A percentile compares a stretch with the other conserved stretches of the same genome.
phyloP scores from a whole-genome alignment of 331 rosid species.

The Phaseolus coccineus region DNA sequence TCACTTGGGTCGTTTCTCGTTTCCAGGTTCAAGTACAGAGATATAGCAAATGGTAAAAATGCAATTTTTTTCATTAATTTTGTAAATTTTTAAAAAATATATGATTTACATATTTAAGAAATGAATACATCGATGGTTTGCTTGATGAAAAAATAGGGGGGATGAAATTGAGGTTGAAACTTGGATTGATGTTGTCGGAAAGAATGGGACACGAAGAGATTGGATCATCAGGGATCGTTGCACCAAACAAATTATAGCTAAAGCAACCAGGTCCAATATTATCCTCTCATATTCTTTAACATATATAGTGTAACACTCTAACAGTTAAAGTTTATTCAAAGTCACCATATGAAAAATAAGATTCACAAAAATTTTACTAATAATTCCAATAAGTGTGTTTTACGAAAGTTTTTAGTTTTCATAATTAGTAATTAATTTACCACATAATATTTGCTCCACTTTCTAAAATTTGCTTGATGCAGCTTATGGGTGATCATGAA shows the following conservation, averaged over 20 bases:
- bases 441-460: background rate
- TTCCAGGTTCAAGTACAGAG: slow-evolving; percentile 75
- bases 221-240: slow-evolving; percentile 74
- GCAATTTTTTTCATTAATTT: too few species aligned
- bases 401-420: too few species aligned
- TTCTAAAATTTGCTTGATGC: slow-evolving; percentile 16
- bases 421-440: background rate
- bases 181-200: slow-evolving; percentile 78
- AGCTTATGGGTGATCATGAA: slow-evolving; percentile 85
- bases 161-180: slow-evolving; percentile 81
- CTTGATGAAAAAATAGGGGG: slow-evolving; percentile 53
- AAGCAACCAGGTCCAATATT: slow-evolving; percentile 68
- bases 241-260: slow-evolving; percentile 67
- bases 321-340: too few species aligned
- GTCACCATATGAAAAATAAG: too few species aligned
- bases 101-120: background rate
- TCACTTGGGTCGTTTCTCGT: slow-evolving; percentile 78
- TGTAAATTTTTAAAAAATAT: too few species aligned
- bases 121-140: background rate
- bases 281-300: too few species aligned
- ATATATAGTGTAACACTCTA: too few species aligned
- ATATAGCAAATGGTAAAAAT: slow-evolving; percentile 51
- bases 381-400: too few species aligned
- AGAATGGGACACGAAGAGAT: slow-evolving; percentile 75
- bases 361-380: too few species aligned